phyloP scores from a whole-genome alignment of 1,284 basidiomycete species.

The Pyrrhoderma lamaoense region DNA sequence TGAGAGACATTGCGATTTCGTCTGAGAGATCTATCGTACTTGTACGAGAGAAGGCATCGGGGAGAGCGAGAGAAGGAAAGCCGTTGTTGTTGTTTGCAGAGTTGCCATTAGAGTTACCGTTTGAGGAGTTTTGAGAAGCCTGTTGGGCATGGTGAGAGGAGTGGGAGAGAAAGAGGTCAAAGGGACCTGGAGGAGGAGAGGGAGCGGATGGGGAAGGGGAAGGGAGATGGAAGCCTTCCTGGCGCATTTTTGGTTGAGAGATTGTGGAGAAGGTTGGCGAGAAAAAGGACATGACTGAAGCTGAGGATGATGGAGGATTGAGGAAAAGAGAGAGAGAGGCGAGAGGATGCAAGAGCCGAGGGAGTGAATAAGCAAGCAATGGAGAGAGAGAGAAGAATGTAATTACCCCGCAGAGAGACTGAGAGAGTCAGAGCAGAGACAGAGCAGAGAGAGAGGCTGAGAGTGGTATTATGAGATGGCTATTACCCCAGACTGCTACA shows the following conservation, averaged over 20 bases:
- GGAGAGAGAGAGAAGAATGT: no score
- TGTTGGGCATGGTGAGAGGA: constrained; percentile 25
- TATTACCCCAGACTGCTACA: no score
- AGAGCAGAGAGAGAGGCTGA: no score
- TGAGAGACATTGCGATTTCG: constrained; percentile 51
- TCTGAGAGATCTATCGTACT: constrained; percentile 50
- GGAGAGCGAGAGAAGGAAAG: constrained; percentile 40
- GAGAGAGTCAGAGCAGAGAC: no score
- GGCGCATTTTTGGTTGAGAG: constrained; percentile 35
- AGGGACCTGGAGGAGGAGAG: constrained; percentile 22
- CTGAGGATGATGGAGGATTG: no score
- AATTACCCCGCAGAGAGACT: no score
- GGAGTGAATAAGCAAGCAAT: no score
- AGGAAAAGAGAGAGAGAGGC: no score
- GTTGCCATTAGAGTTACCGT: constrained; percentile 17
- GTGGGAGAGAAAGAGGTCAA: constrained; percentile 22
- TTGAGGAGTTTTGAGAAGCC: constrained; percentile 10
- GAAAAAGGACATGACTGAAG: constrained; percentile 18
- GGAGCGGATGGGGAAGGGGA: constrained; percentile 37
- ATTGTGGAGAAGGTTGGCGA: constrained; percentile 13
- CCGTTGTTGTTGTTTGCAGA: constrained; percentile 24
- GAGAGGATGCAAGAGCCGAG: no score
- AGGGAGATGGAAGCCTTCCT: constrained; percentile 60
- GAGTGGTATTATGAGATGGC: no score
- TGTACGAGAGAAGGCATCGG: constrained; percentile 37